Percentiles rank a stretch among this genome's conserved stretches.
Evolutionary conservation across 768 basidiomycete species (phyloP).

Genomic region (Rhizopogon salebrosus): DNA sequence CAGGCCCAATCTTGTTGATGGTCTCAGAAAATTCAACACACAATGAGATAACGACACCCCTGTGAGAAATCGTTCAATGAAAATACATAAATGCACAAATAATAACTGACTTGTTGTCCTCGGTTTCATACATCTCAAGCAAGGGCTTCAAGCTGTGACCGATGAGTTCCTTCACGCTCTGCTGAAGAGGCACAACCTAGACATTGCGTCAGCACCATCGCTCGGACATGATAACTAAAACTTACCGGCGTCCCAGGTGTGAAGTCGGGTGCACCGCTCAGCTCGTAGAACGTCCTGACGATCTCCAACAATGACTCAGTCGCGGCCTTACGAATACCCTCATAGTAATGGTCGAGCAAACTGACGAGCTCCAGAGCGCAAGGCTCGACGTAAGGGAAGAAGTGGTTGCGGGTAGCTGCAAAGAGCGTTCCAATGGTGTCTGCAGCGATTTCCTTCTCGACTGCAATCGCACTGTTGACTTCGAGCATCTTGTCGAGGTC

Average conservation of each 20-base stretch:
- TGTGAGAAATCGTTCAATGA: slow-evolving; percentile 25
- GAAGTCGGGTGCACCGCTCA: slow-evolving; percentile 83
- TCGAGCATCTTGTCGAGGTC: slow-evolving; percentile 86
- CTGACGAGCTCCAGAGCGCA: slow-evolving; percentile 73
- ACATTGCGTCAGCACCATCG: slow-evolving; percentile 7
- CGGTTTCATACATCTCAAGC: slow-evolving; percentile 85
- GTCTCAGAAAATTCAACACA: slow-evolving; percentile 90
- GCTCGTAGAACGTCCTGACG: slow-evolving; percentile 86
- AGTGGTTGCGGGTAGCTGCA: slow-evolving; percentile 70
- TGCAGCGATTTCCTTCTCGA: slow-evolving; percentile 98
- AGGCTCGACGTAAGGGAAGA: slow-evolving; percentile 87
- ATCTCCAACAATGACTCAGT: slow-evolving; percentile 85
- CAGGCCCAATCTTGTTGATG: slow-evolving; percentile 88
- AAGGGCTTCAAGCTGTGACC: slow-evolving; percentile 68
- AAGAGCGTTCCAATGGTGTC: slow-evolving; percentile 94
- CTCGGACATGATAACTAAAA: slow-evolving; percentile 6
- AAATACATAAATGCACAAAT: slow-evolving; percentile 4
- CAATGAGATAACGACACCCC: slow-evolving; percentile 82
- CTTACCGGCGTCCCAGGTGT: slow-evolving; percentile 65
- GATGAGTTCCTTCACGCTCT: slow-evolving; percentile 74
- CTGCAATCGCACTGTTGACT: slow-evolving; percentile 92
- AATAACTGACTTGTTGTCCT: slow-evolving; percentile 89
- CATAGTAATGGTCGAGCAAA: slow-evolving; percentile 89
- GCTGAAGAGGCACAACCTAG: slow-evolving; percentile 48
- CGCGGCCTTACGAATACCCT: slow-evolving; percentile 93